Percentiles rank a stretch among this genome's conserved stretches.
phyloP scores from a whole-genome alignment of 257 asterid species.

The Schizonepeta tenuifolia region DNA sequence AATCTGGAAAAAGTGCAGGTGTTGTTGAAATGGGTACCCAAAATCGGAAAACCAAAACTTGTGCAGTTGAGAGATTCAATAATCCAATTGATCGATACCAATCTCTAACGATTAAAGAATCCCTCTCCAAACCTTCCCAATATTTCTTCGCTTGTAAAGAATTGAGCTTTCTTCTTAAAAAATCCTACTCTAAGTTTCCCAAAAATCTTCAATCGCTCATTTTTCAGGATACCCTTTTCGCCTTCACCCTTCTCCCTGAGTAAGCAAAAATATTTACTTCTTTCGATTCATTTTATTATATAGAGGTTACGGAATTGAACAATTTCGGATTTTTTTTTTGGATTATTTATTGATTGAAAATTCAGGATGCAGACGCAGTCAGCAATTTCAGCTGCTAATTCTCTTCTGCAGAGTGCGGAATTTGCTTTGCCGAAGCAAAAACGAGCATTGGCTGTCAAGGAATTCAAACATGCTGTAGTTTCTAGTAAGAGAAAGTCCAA shows the following conservation, averaged over 20 bases:
- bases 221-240: constrained; percentile 69
- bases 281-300: not conserved
- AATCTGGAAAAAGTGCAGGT: not conserved
- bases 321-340: not conserved
- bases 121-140: constrained; percentile 46
- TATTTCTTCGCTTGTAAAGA: constrained; percentile 67
- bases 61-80: not conserved
- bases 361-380: constrained; percentile 65
- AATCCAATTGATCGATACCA: constrained; percentile 52
- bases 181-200: constrained; percentile 56
- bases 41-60: constrained; percentile 17
- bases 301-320: not conserved
- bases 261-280: constrained; percentile 24
- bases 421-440: constrained; percentile 78
- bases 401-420: constrained; percentile 75
- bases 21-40: constrained; percentile 34
- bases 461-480: constrained; percentile 73
- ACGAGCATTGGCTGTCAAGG: constrained; percentile 61
- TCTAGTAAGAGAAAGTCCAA: constrained; percentile 65
- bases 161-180: constrained; percentile 59
- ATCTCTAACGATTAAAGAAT: constrained; percentile 52
- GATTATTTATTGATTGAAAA: not conserved
- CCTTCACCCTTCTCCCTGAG: constrained; percentile 78
- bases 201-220: constrained; percentile 66
- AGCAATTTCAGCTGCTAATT: constrained; percentile 64